Evolutionary conservation across 2,329 filamentous ascomycete genomes (phyloP), one percentile per base, ranked within the genome.

Genomic region (Cercospora berteroae): DNA sequence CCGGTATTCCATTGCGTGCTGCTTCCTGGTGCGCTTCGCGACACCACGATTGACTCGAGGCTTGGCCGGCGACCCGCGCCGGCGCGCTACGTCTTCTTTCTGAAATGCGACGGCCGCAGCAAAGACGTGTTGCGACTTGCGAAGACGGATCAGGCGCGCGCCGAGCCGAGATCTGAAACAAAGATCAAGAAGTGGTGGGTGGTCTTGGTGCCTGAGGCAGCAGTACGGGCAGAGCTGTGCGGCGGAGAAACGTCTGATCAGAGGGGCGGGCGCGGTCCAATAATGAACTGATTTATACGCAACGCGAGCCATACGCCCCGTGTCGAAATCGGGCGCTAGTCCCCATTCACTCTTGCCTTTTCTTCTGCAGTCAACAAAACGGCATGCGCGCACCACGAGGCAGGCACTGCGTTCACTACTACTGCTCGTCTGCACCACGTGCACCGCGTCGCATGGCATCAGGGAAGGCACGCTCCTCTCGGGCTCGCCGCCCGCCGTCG

Each of bases 61-160:
- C 16, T 42, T 42, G 36, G 36, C 33, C 25, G 20, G 60, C 60
- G 60, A 62, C 44, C 60, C 52, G 60, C 60, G 60, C 60, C 27
- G 44, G 44, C 44, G 44, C 20, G 9, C 20, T 23, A 3, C 10
- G 5, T 50, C 10, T 10, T 50, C 44, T 23, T 50, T 23, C 6
- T 20, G 25, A 27, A 25, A n/a, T 33, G 52, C 52, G 29, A 12
- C 5, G n/a, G 52, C 25, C 29, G 52, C 52, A 10, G 52, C 52
- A 33, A 33, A 31, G 52, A 20, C n/a, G 52, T 33, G 52, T 29
- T 56, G 27, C 52, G 48, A 25, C 20, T 52, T 20, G 20, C 48
- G 25, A 31, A 27, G 23, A 33, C 52, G 16, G 25, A 57, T 8
- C 52, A 50, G 44, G 44, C 44, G 44, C 44, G 52, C 25, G 52